phyloP scores from a whole-genome alignment of 495 filamentous ascomycete genomes.

The Neurospora sp. region DNA sequence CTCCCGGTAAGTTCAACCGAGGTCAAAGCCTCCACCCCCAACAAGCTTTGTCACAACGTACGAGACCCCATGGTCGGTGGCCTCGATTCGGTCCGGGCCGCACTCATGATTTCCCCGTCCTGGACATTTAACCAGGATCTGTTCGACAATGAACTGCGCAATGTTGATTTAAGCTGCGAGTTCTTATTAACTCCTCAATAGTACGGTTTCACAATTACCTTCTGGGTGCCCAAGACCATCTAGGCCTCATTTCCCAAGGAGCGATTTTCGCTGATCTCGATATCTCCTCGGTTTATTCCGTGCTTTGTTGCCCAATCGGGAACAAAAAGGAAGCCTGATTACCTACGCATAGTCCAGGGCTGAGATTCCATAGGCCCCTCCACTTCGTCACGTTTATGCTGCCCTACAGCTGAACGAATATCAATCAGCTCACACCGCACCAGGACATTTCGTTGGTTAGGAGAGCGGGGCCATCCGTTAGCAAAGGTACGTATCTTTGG shows the following conservation, averaged over 20 bases:
- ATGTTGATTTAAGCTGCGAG: not conserved
- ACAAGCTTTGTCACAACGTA: not conserved
- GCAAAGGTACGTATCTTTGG: not conserved
- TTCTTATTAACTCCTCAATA: not conserved
- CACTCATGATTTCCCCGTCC: not conserved
- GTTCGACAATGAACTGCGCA: not conserved
- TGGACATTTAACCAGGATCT: not conserved
- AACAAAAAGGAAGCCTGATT: not conserved
- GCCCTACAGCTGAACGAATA: not conserved
- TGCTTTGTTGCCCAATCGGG: not conserved
- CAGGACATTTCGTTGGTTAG: not conserved
- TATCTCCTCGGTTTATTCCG: not conserved
- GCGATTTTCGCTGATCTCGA: not conserved
- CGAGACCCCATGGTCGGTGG: not conserved
- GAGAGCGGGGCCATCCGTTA: not conserved
- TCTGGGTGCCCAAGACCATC: not conserved
- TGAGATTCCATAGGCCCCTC: not conserved
- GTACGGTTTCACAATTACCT: not conserved
- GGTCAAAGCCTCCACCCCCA: not conserved
- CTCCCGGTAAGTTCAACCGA: not conserved
- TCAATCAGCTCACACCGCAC: not conserved
- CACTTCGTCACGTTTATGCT: not conserved
- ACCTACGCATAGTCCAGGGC: not conserved
- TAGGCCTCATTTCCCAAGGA: not conserved
- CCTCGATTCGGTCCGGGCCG: not conserved